Percentiles rank a stretch among this genome's conserved stretches.
Conservation (phyloP, 148 eudicot genomes). For the Gaultheria prostrata region DNA sequence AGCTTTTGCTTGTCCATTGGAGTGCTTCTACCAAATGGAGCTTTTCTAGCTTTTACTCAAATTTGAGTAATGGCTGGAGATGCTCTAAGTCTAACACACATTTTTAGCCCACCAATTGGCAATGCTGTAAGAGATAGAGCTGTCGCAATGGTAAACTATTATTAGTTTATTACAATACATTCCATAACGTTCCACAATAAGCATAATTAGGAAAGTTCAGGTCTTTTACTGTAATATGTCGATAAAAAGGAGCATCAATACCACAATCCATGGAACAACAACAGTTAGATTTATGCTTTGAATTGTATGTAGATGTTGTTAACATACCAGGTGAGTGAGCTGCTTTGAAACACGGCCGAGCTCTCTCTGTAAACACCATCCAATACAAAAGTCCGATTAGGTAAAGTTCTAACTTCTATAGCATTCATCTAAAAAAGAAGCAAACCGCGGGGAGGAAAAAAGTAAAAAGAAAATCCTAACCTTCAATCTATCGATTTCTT, state of each 20-base stretch:
- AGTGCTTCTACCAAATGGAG: background rate
- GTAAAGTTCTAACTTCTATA: background rate
- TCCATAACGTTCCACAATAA: background rate
- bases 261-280: background rate
- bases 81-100: background rate
- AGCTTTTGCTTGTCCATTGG: background rate
- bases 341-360: constrained; percentile 52
- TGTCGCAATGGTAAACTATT: background rate
- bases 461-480: constrained; percentile 22
- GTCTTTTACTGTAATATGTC: background rate
- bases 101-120: background rate
- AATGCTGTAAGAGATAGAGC: background rate
- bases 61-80: background rate
- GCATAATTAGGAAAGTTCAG: background rate
- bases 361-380: constrained; percentile 56
- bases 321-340: constrained; percentile 49
- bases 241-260: background rate
- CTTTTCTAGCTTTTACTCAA: background rate
- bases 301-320: background rate
- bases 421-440: background rate
- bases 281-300: background rate
- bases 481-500: constrained; percentile 54
- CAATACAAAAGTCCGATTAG: constrained; percentile 2
- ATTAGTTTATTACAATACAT: too few species aligned
- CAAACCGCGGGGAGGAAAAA: background rate